These are phyloP conservation scores for Xylaria sp. DNA, from an alignment of 2,329 filamentous ascomycete species.

Conservation along the genomic window DNA sequence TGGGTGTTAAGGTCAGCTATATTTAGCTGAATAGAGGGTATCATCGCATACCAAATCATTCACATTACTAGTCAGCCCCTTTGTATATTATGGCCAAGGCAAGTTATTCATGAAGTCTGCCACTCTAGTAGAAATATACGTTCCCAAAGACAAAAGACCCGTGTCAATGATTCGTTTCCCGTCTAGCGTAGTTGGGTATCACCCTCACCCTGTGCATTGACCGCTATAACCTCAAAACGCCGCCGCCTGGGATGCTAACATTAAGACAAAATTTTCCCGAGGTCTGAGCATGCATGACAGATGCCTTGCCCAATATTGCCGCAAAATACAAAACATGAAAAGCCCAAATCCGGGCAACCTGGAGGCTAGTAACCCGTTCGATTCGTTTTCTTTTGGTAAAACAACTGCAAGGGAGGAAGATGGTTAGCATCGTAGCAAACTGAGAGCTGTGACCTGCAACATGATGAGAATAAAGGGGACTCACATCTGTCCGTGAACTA, in stretches of 20 bases:
- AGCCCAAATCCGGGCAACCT: slow-evolving; percentile 54
- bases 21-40: slow-evolving; percentile 61
- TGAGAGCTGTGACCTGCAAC: neutral
- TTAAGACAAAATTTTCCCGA: slow-evolving; percentile 8
- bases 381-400: slow-evolving; percentile 70
- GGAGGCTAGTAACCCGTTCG: slow-evolving; percentile 58
- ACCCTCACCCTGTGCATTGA: slow-evolving; percentile 19
- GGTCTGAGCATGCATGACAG: neutral
- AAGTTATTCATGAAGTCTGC: neutral
- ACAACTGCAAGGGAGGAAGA: slow-evolving; percentile 47
- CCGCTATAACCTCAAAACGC: slow-evolving; percentile 30
- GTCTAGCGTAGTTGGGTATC: slow-evolving; percentile 18
- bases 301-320: slow-evolving; percentile 1
- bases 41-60: slow-evolving; percentile 16
- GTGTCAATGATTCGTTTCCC: slow-evolving; percentile 5
- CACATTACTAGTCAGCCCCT: slow-evolving; percentile 21
- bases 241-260: slow-evolving; percentile 30
- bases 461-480: slow-evolving; percentile 34
- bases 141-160: neutral
- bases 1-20: slow-evolving; percentile 98
- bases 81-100: slow-evolving; percentile 30
- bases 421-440: slow-evolving; percentile 25
- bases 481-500: slow-evolving; percentile 89
- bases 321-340: slow-evolving; percentile 9
- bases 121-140: neutral